A percentile compares a stretch with the other conserved stretches of the same genome.
Evolutionary conservation across 208 protist species (phyloP).

Genomic region (Naegleria fowleri): DNA sequence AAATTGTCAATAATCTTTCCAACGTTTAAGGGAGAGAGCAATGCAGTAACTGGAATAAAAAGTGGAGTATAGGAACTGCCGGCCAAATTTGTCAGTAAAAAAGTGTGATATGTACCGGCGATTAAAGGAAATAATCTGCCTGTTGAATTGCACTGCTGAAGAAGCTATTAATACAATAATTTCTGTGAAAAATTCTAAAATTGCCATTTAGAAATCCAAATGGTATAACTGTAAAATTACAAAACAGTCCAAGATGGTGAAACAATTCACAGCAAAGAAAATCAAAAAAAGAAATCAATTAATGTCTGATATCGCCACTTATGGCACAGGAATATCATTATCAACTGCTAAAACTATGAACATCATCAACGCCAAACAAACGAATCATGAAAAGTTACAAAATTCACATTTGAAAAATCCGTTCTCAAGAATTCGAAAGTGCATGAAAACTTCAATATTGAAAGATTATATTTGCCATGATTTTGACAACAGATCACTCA

Average conservation of each 20-base stretch:
- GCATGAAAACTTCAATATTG: background rate
- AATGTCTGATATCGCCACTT: background rate
- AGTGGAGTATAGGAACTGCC: background rate
- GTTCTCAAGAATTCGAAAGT: background rate
- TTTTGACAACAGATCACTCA: background rate
- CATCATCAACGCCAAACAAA: background rate
- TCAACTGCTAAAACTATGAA: background rate
- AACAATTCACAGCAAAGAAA: too few species aligned
- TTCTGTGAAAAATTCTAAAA: too few species aligned
- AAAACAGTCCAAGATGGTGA: too few species aligned
- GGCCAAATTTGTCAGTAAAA: background rate
- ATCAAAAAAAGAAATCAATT: background rate
- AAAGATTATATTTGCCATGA: background rate
- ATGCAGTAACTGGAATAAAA: background rate
- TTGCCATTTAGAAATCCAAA: too few species aligned
- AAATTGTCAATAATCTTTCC: background rate
- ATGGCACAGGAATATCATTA: background rate
- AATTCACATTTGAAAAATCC: background rate
- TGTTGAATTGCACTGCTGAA: too few species aligned
- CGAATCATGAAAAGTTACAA: background rate
- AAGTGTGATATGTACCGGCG: background rate
- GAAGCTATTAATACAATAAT: too few species aligned
- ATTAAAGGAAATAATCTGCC: background rate
- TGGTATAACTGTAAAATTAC: too few species aligned
- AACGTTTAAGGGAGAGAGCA: background rate